Evolutionary conservation across 2,329 filamentous ascomycete genomes (phyloP).

Genomic region (Lachnellula occidentalis): DNA sequence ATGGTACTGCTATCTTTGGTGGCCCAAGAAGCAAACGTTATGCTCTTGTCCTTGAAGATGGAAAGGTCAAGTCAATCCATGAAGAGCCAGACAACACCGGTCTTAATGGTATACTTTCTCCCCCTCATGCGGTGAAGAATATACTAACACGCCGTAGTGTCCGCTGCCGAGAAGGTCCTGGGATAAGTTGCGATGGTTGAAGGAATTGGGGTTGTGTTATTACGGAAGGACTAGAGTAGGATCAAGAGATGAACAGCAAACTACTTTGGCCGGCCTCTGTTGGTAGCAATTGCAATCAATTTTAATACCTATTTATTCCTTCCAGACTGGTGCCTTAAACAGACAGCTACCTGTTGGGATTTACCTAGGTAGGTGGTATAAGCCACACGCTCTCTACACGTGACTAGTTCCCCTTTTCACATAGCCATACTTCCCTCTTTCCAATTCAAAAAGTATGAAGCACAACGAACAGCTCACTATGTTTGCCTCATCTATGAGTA

Average conservation of each 20-base stretch:
- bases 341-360: no score
- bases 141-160: conserved; percentile 6
- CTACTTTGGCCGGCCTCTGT: no score
- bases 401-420: no score
- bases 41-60: conserved; percentile 74
- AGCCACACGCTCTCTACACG: no score
- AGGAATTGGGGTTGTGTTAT: not conserved
- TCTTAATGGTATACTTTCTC: conserved; percentile 52
- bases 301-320: no score
- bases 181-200: conserved; percentile 6
- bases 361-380: no score
- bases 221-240: not conserved
- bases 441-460: no score
- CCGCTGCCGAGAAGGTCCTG: conserved; percentile 24
- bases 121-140: not conserved
- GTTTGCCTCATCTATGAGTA: no score
- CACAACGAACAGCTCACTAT: no score
- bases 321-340: no score
- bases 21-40: conserved; percentile 81
- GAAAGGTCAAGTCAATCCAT: conserved; percentile 75
- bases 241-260: not conserved
- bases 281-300: no score
- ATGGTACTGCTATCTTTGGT: conserved; percentile 73
- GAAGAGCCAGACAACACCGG: conserved; percentile 88
- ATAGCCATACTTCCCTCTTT: no score